Evolutionary conservation across 2,329 filamentous ascomycete species (phyloP), one percentile per base, ranked within the genome.

Genomic region (Fusarium devonianum): DNA sequence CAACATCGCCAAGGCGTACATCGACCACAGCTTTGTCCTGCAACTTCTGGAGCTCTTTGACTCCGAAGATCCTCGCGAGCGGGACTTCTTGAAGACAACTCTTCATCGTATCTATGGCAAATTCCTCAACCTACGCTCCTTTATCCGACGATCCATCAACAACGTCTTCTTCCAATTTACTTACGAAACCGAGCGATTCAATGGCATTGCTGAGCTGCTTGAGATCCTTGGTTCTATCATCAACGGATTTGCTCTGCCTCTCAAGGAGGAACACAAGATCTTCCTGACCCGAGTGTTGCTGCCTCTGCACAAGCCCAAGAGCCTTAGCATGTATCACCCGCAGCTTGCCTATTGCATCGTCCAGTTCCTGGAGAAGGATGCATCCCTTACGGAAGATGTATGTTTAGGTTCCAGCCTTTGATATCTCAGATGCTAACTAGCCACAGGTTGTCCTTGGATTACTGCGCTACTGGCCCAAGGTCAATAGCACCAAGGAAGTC

Each of bases 141-240:
- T 96, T 73, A 99, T 99, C 69, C 85, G 94, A 69, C 86, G 94
- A 66, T 99, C 94, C 47, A 99, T 99, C 82, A 99, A 99, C 84
- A 97, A 99, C 68, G 94, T 99, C 65, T 99, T 99, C 78, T 99
- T 99, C 82, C 94, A 99, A 70, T 99, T 99, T 73, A 92, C 92
- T 53, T 99, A 99, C 71, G 94, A 99, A 75, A 99, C 94, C 4
- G 94, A 99, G 74, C 85, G 94, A 50, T 97, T 99, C 78, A 99
- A 99, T 66, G 94, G 94, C 43, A 97, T 99, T 67, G 94, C 94
- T 3, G 94, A 99, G 73, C 79, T 99, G 21, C 81, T 99, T 25
- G 94, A 99, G 71, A 99, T 99, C 62, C 79, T 99, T 40, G 94
- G 94, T 21, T 97, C 94, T 59, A 99, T 99, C 68, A 99, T 99